Evolutionary conservation across 306 rosid genomes (phyloP), one percentile per base, ranked within the genome.

Genomic region (Aeschynomene evenia): DNA sequence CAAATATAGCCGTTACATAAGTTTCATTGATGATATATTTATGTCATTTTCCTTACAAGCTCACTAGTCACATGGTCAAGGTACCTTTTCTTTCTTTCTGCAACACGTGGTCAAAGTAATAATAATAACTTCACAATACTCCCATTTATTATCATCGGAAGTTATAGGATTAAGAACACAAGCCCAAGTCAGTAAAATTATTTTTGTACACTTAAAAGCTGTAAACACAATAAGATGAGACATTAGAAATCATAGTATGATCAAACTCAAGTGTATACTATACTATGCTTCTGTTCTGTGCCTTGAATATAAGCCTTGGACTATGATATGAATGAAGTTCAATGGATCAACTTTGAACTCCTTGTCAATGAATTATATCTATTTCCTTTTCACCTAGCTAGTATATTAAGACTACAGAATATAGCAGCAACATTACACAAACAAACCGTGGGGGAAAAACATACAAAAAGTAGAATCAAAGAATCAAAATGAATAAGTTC

Each of bases 351-450:
- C 69, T 48, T 66, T 61, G 39, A 71, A 49, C 52, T 60, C 21
- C 16, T 6, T 34, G 21, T 34, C 43, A 22, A 22, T 37, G 55
- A 63, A 28, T 69, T 36, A 60, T 23, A 24, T 3, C 62, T 14
- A 14, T 6, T 5, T 3, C 9, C 6, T 45, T 13, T 49, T 48
- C 37, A 9, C 20, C 43, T 21, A 59, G 26, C 43, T 21, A 59
- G 26, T 70, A 33, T 2, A 68, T 28, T 42, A 28, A 70, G 13
- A 48, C 49, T 19, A 58, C 15, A 62, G 62, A 72, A 61, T 28
- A 28, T 28, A 28, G 31, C n/a, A 50, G 21, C 60, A 73, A 73
- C 19, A 39, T 73, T 53, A 36, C 78, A 63, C 49, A 42, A n/a
- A 40, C 23, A 22, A 53, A 52, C 39, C 20, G 1, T 9, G n/a